Percentiles rank a stretch among this genome's conserved stretches.
phyloP scores from a whole-genome alignment of 1,284 basidiomycete species.

The Pascua guehoae region DNA sequence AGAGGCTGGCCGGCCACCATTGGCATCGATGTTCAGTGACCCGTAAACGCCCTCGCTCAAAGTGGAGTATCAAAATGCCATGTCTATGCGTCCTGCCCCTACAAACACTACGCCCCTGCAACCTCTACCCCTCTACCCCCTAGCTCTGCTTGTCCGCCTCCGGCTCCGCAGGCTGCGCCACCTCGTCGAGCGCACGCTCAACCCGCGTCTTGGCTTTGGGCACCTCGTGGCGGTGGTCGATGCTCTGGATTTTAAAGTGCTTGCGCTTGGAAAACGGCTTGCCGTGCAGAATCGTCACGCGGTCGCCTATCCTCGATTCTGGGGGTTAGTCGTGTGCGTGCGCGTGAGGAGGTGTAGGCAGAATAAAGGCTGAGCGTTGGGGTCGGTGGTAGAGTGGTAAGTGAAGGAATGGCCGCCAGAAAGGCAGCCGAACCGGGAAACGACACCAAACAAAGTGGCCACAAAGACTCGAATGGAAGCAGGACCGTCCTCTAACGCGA shows the following conservation, averaged over 20 bases:
- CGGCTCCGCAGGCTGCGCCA: constrained; percentile 4
- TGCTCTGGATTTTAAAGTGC: constrained; percentile 26
- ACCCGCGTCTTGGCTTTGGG: constrained; percentile 2
- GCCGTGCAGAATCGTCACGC: constrained; percentile 39
- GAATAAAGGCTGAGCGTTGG: too few relatives aligned
- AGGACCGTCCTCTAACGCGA: too few relatives aligned
- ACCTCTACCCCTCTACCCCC: constrained; percentile 3
- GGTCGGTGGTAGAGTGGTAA: neutral
- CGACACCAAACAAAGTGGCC: too few relatives aligned
- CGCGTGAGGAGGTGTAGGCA: neutral
- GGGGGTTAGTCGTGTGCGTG: constrained; percentile 3
- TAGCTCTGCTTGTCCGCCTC: constrained; percentile 1
- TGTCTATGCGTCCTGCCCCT: neutral
- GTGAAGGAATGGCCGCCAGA: neutral
- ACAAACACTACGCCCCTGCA: neutral
- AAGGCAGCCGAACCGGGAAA: too few relatives aligned
- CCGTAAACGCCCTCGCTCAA: too few relatives aligned
- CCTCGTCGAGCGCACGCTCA: neutral
- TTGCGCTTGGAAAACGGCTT: constrained; percentile 34
- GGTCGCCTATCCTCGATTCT: constrained; percentile 36
- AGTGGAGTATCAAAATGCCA: neutral
- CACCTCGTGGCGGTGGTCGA: constrained; percentile 15
- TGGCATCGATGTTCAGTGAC: too few relatives aligned
- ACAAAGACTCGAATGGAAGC: too few relatives aligned
- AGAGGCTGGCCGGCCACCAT: too few relatives aligned